Evolutionary conservation across 73 alveolate species (phyloP).

Genomic region (Paramecium octaurelia): DNA sequence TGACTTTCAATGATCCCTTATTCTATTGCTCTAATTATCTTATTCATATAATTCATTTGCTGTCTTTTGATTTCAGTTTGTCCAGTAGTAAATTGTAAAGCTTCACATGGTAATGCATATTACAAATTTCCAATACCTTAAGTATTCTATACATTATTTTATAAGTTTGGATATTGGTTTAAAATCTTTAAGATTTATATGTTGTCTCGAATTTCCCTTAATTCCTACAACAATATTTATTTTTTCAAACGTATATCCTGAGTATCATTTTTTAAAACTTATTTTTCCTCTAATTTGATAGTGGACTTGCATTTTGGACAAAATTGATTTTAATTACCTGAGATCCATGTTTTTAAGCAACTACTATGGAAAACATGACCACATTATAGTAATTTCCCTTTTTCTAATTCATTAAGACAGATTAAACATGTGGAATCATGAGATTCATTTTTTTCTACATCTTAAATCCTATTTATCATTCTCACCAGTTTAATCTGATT

Average conservation of each 20-base stretch:
- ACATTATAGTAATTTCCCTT: conserved; percentile 17
- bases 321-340: not conserved
- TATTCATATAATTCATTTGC: conserved; percentile 27
- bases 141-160: not conserved
- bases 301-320: conserved; percentile 31
- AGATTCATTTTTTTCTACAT: not conserved
- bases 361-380: conserved; percentile 21
- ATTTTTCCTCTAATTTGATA: not conserved
- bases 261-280: too few species aligned
- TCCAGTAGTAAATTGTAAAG: not conserved
- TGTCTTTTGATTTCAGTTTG: not conserved
- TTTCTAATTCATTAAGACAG: not conserved
- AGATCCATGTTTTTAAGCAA: conserved; percentile 31
- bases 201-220: not conserved
- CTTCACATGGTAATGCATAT: conserved; percentile 34
- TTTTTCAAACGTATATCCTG: not conserved
- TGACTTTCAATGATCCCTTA: not conserved
- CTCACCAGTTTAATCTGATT: not conserved
- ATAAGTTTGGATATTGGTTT: not conserved
- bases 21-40: not conserved
- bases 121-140: not conserved
- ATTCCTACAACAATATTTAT: not conserved
- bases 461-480: conserved; percentile 20
- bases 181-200: not conserved
- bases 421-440: conserved; percentile 1